phyloP scores from a whole-genome alignment of 805 yeast genomes.

The Candida pini region DNA sequence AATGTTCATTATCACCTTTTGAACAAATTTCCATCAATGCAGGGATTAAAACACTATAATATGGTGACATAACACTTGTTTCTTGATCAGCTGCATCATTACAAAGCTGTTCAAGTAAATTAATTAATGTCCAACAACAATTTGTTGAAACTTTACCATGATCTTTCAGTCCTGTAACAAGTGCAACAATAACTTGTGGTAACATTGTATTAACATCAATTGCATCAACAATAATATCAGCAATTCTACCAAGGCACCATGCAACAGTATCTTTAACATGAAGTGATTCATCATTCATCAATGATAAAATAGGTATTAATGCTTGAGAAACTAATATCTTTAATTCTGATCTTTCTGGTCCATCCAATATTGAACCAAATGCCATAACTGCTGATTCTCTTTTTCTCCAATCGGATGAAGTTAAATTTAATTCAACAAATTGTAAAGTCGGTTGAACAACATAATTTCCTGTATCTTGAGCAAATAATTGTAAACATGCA shows the following conservation, averaged over 20 bases:
- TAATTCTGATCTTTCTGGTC: conserved; percentile 75
- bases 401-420: conserved; percentile 64
- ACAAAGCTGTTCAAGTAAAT: conserved; percentile 78
- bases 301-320: conserved; percentile 63
- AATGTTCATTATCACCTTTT: conserved; percentile 74
- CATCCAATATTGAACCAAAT: conserved; percentile 93
- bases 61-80: conserved; percentile 67
- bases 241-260: conserved; percentile 96
- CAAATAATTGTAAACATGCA: conserved; percentile 90
- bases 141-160: conserved; percentile 94
- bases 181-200: conserved; percentile 67
- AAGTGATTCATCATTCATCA: conserved; percentile 69
- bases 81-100: conserved; percentile 42
- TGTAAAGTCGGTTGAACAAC: conserved; percentile 80
- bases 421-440: conserved; percentile 75
- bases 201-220: conserved; percentile 61
- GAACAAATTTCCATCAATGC: conserved; percentile 64
- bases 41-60: conserved; percentile 64
- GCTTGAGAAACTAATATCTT: conserved; percentile 73
- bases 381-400: conserved; percentile 99
- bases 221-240: conserved; percentile 77
- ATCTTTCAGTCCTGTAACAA: conserved; percentile 76
- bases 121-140: conserved; percentile 96
- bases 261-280: conserved; percentile 97
- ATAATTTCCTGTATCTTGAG: conserved; percentile 81